These are phyloP conservation scores for Naganishia friedmannii DNA, from an alignment of 768 basidiomycete species.

Conservation along the genomic window DNA sequence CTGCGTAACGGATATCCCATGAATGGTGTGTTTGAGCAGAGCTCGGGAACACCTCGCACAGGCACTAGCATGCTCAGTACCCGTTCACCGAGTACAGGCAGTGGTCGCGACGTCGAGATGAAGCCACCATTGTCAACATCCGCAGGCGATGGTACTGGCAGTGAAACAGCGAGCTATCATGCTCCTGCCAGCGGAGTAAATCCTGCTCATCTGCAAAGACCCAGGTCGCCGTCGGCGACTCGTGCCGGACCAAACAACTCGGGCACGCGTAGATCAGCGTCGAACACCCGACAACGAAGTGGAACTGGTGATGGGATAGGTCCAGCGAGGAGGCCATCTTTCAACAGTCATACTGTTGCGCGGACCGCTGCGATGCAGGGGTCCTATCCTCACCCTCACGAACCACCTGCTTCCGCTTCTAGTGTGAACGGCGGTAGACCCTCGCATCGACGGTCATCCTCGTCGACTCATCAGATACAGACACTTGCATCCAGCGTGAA, in stretches of 20 bases:
- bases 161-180: neutral
- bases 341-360: constrained; percentile 15
- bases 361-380: constrained; percentile 18
- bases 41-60: constrained; percentile 4
- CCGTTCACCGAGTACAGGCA: constrained; percentile 14
- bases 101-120: constrained; percentile 13
- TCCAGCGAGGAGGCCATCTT: constrained; percentile 17
- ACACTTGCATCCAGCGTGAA: constrained; percentile 15
- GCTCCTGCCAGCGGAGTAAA: neutral
- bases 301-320: constrained; percentile 7
- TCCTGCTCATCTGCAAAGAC: constrained; percentile 6
- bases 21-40: neutral
- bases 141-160: neutral
- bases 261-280: constrained; percentile 7
- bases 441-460: constrained; percentile 4
- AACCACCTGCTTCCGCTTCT: neutral
- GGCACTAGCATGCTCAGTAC: constrained; percentile 16
- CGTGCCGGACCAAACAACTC: constrained; percentile 17
- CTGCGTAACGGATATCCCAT: neutral
- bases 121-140: neutral
- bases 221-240: constrained; percentile 10
- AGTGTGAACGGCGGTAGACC: constrained; percentile 1
- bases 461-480: constrained; percentile 14
- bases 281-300: constrained; percentile 1
- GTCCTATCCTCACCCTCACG: constrained; percentile 17